Evolutionary conservation across 2,329 filamentous ascomycete genomes (phyloP), one percentile per base, ranked within the genome.

Genomic region (Albifimbria verrucaria): DNA sequence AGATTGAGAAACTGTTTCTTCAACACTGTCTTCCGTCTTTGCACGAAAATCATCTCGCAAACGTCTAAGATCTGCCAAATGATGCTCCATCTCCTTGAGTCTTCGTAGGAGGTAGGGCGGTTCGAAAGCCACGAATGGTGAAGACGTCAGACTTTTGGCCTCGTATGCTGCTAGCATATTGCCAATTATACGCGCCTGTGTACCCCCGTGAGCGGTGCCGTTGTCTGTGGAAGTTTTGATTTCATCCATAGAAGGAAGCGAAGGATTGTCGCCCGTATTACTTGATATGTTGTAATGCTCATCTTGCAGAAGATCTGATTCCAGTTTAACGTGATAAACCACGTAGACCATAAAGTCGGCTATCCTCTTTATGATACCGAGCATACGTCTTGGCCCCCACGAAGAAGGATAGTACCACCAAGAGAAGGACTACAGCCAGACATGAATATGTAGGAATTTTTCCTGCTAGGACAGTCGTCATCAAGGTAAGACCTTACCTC

Each of bases 271-370:
- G 10, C 79, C 74, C n/a, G n/a, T n/a, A 23, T 81, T 80, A 2
- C 82, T 79, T 1, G 92, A 92, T 21, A 95, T 87, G 56, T 92
- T 83, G 17, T 95, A 88, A 61, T 91, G 95, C 63, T 96, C 92
- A 68, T 99, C 94, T 50, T 90, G 83, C 82, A 99, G 90, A 45
- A 99, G 77, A 61, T 89, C 96, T 2, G 94, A 96, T 71, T 99
- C 94, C 15, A 99, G 79, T 66, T 96, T 96, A 50, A 97, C 78
- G 63, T 97, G 99, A 72, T 99, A 99, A 12, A 97, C 92, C 20
- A 99, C 94, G 61, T 97, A 99, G 36, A 95, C 89, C 93, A 99
- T 97, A 66, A 99, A 97, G 67, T 99, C 94, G 11, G 93, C 94
- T 59, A 99, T 94, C 50, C 86, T 83, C 72, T 99, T 99, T 69